Percentiles rank a stretch among this genome's conserved stretches.
phyloP scores from a whole-genome alignment of 2,329 filamentous ascomycete genomes.

The Aspergillus awamori region DNA sequence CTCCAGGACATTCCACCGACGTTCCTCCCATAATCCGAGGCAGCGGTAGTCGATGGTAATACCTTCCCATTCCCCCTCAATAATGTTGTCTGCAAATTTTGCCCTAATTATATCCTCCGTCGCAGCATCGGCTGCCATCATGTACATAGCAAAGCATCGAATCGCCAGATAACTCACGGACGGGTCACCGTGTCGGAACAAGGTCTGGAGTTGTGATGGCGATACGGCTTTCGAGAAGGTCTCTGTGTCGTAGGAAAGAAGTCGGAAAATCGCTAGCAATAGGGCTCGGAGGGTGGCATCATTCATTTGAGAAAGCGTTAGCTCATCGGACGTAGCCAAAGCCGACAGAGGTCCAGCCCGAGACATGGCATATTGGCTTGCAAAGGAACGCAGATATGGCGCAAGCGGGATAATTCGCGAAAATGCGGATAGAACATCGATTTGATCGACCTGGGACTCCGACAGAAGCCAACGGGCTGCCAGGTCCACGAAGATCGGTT shows the following conservation, averaged over 20 bases:
- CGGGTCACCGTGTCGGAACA: slow-evolving; percentile 63
- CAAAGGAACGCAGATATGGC: slow-evolving; percentile 74
- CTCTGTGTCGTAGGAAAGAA: slow-evolving; percentile 74
- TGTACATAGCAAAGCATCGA: slow-evolving; percentile 75
- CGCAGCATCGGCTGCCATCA: slow-evolving; percentile 78
- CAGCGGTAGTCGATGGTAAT: slow-evolving; percentile 77
- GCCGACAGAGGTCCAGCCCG: slow-evolving; percentile 38
- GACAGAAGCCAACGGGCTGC: slow-evolving; percentile 73
- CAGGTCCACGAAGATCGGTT: slow-evolving; percentile 76
- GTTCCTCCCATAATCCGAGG: slow-evolving; percentile 65
- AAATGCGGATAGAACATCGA: slow-evolving; percentile 68
- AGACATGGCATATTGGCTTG: slow-evolving; percentile 55
- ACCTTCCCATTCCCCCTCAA: slow-evolving; percentile 76
- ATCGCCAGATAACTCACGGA: slow-evolving; percentile 79
- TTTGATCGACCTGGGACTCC: slow-evolving; percentile 37
- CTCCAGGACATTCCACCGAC: slow-evolving; percentile 52
- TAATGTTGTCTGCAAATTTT: slow-evolving; percentile 64
- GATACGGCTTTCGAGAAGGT: slow-evolving; percentile 68
- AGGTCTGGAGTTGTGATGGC: slow-evolving; percentile 66
- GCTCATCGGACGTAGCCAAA: slow-evolving; percentile 34
- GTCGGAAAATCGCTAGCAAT: slow-evolving; percentile 73
- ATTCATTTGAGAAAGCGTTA: slow-evolving; percentile 37
- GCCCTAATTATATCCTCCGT: slow-evolving; percentile 70
- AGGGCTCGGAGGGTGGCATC: slow-evolving; percentile 46
- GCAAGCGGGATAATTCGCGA: slow-evolving; percentile 80